These are phyloP conservation scores for Cornus suecica DNA, from an alignment of 148 eudicot genomes.

Conservation along the genomic window DNA sequence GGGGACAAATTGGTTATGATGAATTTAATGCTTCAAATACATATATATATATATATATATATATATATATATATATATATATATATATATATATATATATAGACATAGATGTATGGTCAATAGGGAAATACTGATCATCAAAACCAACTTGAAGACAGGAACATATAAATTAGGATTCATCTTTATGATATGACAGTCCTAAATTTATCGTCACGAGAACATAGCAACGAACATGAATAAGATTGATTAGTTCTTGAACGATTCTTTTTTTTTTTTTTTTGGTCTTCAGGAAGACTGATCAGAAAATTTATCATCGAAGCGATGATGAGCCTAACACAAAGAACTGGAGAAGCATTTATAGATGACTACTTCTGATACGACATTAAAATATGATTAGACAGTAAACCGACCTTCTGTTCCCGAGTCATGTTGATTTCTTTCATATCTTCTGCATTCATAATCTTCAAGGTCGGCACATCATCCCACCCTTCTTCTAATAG, in stretches of 20 bases:
- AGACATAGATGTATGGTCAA: too few species aligned
- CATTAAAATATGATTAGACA: not conserved
- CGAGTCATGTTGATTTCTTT: slow-evolving; percentile 33
- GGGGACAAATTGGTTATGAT: not conserved
- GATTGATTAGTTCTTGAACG: not conserved
- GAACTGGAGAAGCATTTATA: not conserved
- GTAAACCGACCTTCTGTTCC: slow-evolving; percentile 31
- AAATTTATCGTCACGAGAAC: not conserved
- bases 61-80: too few species aligned
- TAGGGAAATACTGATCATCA: not conserved
- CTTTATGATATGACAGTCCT: not conserved
- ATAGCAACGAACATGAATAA: not conserved
- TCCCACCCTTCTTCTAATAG: slow-evolving; percentile 48
- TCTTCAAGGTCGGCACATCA: slow-evolving; percentile 43
- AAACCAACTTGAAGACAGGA: not conserved
- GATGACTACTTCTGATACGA: not conserved
- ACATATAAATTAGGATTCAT: not conserved
- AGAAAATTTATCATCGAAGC: not conserved
- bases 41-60: too few species aligned
- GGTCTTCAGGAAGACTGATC: not conserved
- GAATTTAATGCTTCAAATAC: not conserved
- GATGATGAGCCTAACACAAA: not conserved
- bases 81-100: too few species aligned
- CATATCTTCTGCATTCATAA: slow-evolving; percentile 45
- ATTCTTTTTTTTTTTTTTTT: not conserved